These are phyloP conservation scores for Fraxinus dipetala DNA, from an alignment of 305 asterid genomes.

Conservation along the genomic window DNA sequence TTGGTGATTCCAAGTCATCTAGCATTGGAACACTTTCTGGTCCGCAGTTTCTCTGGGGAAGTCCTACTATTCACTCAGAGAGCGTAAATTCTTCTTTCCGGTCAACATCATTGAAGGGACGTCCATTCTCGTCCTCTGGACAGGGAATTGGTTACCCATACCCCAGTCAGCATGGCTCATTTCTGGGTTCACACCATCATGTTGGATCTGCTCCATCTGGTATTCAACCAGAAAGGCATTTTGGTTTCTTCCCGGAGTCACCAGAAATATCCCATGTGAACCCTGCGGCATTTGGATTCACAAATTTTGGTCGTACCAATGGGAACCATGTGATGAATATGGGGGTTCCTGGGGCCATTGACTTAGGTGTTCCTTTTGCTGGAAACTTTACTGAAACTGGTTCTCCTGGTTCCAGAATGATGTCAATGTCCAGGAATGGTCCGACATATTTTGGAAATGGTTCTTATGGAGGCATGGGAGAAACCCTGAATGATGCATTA, in stretches of 20 bases:
- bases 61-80: constrained; percentile 65
- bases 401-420: constrained; percentile 62
- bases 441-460: constrained; percentile 65
- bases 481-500: constrained; percentile 45
- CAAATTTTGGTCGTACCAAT: constrained; percentile 44
- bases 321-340: constrained; percentile 45
- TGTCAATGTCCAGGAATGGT: constrained; percentile 60
- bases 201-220: constrained; percentile 98
- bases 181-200: constrained; percentile 62
- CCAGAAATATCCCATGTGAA: constrained; percentile 64
- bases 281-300: constrained; percentile 49
- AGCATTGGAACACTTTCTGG: constrained; percentile 86
- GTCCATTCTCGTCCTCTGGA: constrained; percentile 43
- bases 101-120: constrained; percentile 52
- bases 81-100: constrained; percentile 49
- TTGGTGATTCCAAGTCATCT: constrained; percentile 57
- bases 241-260: constrained; percentile 77
- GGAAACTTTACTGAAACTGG: constrained; percentile 55
- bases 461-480: constrained; percentile 60
- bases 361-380: constrained; percentile 50
- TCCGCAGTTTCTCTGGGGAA: constrained; percentile 96
- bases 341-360: constrained; percentile 47
- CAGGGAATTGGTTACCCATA: constrained; percentile 52
- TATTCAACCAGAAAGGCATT: constrained; percentile 63
- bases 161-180: constrained; percentile 48